Conservation (phyloP, 1,284 basidiomycete genomes). For the Papiliotrema nemorosa region DNA sequence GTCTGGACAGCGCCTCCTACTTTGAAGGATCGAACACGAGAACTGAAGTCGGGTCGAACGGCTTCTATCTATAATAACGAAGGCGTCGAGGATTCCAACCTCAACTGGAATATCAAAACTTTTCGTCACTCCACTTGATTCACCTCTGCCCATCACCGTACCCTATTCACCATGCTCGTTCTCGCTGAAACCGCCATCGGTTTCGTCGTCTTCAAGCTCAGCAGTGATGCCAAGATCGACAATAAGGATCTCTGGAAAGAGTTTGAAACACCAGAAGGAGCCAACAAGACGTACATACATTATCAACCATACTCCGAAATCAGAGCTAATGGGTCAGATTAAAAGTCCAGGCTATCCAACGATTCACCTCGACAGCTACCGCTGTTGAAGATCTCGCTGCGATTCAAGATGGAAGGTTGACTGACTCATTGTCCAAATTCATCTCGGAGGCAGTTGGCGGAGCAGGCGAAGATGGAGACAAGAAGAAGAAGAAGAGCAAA, state of each 20-base stretch:
- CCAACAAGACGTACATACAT: conserved; percentile 82
- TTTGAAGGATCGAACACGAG: too few relatives aligned
- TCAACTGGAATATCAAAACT: too few relatives aligned
- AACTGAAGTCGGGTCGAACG: too few relatives aligned
- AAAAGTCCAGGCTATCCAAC: conserved; percentile 91
- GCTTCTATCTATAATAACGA: too few relatives aligned
- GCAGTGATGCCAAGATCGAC: conserved; percentile 82
- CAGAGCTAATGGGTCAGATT: too few relatives aligned
- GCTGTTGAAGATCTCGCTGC: conserved; percentile 99
- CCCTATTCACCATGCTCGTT: conserved; percentile 53
- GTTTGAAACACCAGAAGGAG: conserved; percentile 85
- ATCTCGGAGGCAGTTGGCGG: conserved; percentile 77
- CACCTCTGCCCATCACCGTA: too few relatives aligned
- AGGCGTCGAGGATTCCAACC: too few relatives aligned
- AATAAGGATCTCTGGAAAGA: conserved; percentile 84
- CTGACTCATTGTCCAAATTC: conserved; percentile 91
- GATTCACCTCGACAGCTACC: conserved; percentile 91
- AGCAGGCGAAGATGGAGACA: conserved; percentile 27
- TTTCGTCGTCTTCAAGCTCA: conserved; percentile 97
- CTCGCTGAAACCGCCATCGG: conserved; percentile 55
- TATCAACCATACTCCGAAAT: too few relatives aligned
- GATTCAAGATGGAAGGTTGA: conserved; percentile 86
- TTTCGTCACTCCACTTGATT: neutral
- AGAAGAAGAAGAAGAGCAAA: conserved; percentile 61
- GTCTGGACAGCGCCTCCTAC: too few relatives aligned